Evolutionary conservation across 106 monocot species (phyloP).

Genomic region (Triglochin maritima): DNA sequence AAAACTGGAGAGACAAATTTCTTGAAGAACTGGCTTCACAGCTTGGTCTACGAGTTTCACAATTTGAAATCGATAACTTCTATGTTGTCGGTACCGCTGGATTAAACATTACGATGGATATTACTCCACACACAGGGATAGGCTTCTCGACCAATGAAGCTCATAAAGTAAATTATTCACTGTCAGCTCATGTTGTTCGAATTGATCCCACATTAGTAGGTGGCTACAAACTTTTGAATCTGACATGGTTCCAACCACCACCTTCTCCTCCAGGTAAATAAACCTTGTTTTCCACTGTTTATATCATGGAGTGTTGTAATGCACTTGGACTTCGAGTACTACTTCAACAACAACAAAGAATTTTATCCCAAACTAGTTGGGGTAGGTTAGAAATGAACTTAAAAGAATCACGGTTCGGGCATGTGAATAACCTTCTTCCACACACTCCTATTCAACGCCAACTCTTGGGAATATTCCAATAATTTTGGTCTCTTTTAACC

Average conservation of each 20-base stretch:
- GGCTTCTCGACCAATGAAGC: conserved; percentile 64
- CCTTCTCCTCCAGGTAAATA: conserved; percentile 74
- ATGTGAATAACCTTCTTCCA: not conserved
- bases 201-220: conserved; percentile 67
- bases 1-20: conserved; percentile 82
- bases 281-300: not conserved
- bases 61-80: conserved; percentile 88
- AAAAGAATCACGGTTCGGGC: not conserved
- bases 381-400: too few species aligned
- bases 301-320: not conserved
- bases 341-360: not conserved
- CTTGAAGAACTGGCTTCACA: conserved; percentile 77
- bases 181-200: conserved; percentile 39
- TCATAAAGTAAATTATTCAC: conserved; percentile 41
- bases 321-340: not conserved
- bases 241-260: conserved; percentile 67
- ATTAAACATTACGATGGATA: conserved; percentile 85
- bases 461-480: too few species aligned
- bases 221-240: conserved; percentile 69
- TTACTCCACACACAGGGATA: conserved; percentile 64
- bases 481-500: not conserved
- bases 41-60: conserved; percentile 50
- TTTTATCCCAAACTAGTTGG: too few species aligned
- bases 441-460: too few species aligned
- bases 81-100: conserved; percentile 89